These are phyloP conservation scores for Huiozyma naganishii DNA, from an alignment of 805 yeast species.

Conservation along the genomic window DNA sequence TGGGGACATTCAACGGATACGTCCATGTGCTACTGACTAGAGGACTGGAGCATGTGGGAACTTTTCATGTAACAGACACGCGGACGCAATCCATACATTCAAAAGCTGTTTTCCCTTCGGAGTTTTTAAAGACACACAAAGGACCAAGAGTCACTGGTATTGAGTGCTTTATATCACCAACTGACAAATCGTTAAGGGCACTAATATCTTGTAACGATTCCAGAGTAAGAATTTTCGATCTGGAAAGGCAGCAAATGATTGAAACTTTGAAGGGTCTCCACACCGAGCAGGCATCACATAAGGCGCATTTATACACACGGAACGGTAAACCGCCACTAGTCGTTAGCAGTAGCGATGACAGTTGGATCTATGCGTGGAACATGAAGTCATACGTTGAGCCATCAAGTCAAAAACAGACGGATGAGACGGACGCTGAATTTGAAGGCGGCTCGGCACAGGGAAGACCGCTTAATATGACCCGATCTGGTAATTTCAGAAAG, in stretches of 20 bases:
- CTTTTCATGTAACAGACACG: constrained; percentile 38
- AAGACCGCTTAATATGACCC: background rate
- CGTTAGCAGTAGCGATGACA: constrained; percentile 79
- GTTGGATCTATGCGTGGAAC: constrained; percentile 77
- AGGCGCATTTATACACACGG: constrained; percentile 32
- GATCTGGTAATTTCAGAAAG: background rate
- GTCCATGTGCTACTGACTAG: constrained; percentile 50
- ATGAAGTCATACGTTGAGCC: constrained; percentile 21
- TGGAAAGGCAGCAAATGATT: constrained; percentile 42
- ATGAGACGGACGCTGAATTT: background rate
- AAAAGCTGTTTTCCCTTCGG: background rate
- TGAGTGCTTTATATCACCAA: constrained; percentile 32
- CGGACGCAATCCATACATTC: constrained; percentile 12
- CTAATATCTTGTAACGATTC: constrained; percentile 79
- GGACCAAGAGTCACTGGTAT: constrained; percentile 72
- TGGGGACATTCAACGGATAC: constrained; percentile 75
- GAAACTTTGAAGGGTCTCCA: constrained; percentile 64
- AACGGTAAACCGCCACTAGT: constrained; percentile 21
- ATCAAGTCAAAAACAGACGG: background rate
- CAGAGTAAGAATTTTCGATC: constrained; percentile 54
- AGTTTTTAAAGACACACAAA: constrained; percentile 12
- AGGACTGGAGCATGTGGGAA: constrained; percentile 40
- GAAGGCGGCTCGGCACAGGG: constrained; percentile 4
- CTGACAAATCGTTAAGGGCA: constrained; percentile 30
- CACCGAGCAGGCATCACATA: constrained; percentile 60